Evolutionary conservation across 1,139 yeast species (phyloP), one percentile per base, ranked within the genome.

Genomic region (Hansenula sp.): DNA sequence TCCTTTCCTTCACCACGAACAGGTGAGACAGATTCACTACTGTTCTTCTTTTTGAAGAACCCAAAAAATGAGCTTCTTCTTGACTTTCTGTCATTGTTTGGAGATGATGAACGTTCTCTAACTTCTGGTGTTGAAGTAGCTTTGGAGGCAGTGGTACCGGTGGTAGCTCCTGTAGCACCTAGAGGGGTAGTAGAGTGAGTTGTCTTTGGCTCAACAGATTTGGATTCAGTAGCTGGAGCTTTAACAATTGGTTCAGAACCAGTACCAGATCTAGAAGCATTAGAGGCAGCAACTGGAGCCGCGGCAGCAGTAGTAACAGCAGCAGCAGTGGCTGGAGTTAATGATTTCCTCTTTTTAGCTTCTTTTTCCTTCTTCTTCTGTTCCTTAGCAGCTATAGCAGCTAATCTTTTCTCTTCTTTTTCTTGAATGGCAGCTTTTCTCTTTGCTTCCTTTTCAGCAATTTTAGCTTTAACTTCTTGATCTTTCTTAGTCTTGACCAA

Each of bases 11-110:
- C 25, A 21, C 9, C 18, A 9, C 38, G 25, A 12, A 27, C 38
- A 9, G 38, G 38, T n/a, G 38, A 28, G 5, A 18, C 18, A 3
- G 38, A 36, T 18, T 36, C 33, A 28, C 28, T 28, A 16, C 27
- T 36, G 18, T 25, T 36, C 36, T 46, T 48, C 44, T 47, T 49
- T 39, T 45, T 47, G 42, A 46, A 48, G 9, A 46, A 39, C 7
- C 47, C 36, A 45, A 52, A 54, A 18, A 54, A 40, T 5, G 53
- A 52, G 13, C 52, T 52, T 54, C 28, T 47, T 43, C 37, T 45
- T 2, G 38, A 36, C n/a, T 36, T 36, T 18, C 33, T 28, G 2
- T 36, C 38, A 7, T 13, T 5, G 8, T 6, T 13, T 12, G 33
- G 27, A 28, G 38, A 28, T 8, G 38, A 5, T 12, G 32, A 4